Evolutionary conservation across 306 rosid genomes (phyloP), one percentile per base, ranked within the genome.

Genomic region (Trifolium dubium): DNA sequence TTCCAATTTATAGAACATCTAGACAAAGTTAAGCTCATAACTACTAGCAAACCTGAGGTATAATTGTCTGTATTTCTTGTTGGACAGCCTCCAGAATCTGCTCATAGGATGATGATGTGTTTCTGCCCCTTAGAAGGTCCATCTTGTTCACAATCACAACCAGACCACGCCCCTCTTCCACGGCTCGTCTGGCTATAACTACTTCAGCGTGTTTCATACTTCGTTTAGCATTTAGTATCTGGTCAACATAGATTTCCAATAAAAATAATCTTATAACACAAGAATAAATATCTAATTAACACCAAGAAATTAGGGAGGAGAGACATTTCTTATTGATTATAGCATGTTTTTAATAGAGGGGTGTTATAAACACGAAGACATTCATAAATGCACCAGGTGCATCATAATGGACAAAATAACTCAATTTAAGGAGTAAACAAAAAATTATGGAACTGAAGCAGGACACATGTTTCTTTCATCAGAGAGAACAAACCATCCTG

Each of bases 131-230:
- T 35, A 91, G 83, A 78, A 91, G 94, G 80, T 94, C 95, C 98
- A 94, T 91, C 86, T 94, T 94, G 90, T 94, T 94, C 83, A 94
- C 98, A 80, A 94, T 87, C 81, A 94, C 92, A 80, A 94, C 95
- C 84, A 94, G 82, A 50, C 96, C 98, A 23, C 98, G 96, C 28
- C 95, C 98, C 85, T 94, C 98, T 88, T 94, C 98, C 72, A 94
- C 86, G 4, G 96, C 97, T 50, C 86, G 88, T 87, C 98, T 89
- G 58, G 96, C 98, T 76, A 89, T 94, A 86, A 89, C 89, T 40
- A 94, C 97, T 85, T 94, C 98, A 67, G 91, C 88, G 72, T 94
- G 98, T 43, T 83, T 94, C 98, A 91, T 82, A 74, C 96, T 91
- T 82, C 92, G 88, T 74, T 81, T 87, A 44, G 89, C 89, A 79